Evolutionary conservation across 2,329 filamentous ascomycete species (phyloP), one percentile per base, ranked within the genome.

Genomic region (Exophiala alcalophila): DNA sequence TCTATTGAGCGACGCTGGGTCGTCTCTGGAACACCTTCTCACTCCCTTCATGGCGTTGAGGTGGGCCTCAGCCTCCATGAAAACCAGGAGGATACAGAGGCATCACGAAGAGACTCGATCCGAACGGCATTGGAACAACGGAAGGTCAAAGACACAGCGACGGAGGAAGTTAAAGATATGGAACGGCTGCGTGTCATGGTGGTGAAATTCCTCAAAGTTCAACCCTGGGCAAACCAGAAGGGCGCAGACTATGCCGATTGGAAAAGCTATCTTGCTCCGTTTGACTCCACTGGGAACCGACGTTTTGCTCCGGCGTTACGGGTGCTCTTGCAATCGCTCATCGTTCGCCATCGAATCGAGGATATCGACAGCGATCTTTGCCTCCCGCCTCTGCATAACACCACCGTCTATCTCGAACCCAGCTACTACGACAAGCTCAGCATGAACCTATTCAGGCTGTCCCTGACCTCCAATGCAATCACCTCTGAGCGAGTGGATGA

Each of bases 1-100:
- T 63, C 65, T 30, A 61, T 88, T 11, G 82, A 88, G 32, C 78
- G 86, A 12, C 79, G 85, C 7, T 96, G 91, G 91, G 80, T 94
- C 3, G 84, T 95, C 1, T 94, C 86, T 1, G 91, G 91, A 42
- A 97, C 91, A 0, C 91, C 91, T 2, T 88, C 89, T 1, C 83
- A 82, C 49, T 86, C 89, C 7, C 69, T 96, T 0, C 86, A 88
- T 42, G 88, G 90, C 0, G 75, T 88, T 0, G 80, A 87, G 49
- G 70, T 82, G 9, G 77, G 77, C 41, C 59, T 79, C 18, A 67
- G 70, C 2, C 65, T 64, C 2, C 59, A 65, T 44, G 64, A 69
- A 44, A 61, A 57, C 4, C 49, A 59, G 45, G 10, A 36, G 25
- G 12, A 33, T 32, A 31, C 14, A 8, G 35, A 41, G 11, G 10